Evolutionary conservation across 2,329 filamentous ascomycete genomes (phyloP), one percentile per base, ranked within the genome.

Genomic region (Lithohypha guttulata): DNA sequence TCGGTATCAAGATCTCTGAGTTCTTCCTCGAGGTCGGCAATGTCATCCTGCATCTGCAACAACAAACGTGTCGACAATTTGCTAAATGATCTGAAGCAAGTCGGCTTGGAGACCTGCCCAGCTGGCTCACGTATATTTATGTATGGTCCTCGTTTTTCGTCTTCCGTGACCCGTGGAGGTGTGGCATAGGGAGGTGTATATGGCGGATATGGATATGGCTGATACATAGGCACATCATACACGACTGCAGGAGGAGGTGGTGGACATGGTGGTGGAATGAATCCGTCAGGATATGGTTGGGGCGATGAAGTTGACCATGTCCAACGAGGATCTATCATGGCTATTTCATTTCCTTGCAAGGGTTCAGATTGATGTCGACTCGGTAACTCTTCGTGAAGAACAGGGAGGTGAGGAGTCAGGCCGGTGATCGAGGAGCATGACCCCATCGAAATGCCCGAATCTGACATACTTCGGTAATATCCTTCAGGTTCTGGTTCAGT

Each of bases 51-150:
- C 11, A 93, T 68, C 46, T 91, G 79, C 0, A 94, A 66, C 2
- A 95, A 64, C 2, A 93, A 63, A 2, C 87, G 78, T 55, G 93
- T 85, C 51, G 91, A 87, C 13, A 94, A 63, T 8, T 75, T 71
- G 55, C 84, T 79, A 53, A 95, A 95, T 41, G 79, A 79, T 29
- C 87, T 76, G 57, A 93, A 94, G 42, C 93, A 71, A 1, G 84
- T 84, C 3, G 59, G 54, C 9, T 59, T 52, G 30, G 11, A 6
- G 11, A 19, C 14, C 20, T 21, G 29, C 13, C 30, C 20, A 8
- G n/a, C 8, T 4, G 29, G 29, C 29, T 40, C 37, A 15, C 30
- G 28, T 15, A 40, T 34, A n/a, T n/a, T 40, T n/a, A 33, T 33
- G 11, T 9, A 14, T 8, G 29, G 22, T 19, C 7, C 11, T 5